Evolutionary conservation across 2,329 filamentous ascomycete genomes (phyloP).

Genomic region (Neofusicoccum sp.): DNA sequence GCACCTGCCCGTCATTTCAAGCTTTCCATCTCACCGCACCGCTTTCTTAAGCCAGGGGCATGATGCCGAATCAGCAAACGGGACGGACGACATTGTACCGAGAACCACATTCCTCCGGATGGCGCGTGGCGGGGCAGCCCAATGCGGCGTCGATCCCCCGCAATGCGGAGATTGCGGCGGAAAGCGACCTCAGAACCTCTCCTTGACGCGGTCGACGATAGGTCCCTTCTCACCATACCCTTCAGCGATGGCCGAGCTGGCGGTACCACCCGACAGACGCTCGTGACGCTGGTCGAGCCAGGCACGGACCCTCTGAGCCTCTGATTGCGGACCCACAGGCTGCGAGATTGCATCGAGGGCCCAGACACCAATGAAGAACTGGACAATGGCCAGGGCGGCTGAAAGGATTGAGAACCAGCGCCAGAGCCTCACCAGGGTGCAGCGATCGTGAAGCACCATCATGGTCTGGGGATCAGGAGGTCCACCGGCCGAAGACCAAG

Average conservation of each 20-base stretch:
- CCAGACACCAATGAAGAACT: slow-evolving; percentile 8
- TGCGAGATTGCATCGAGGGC: neutral
- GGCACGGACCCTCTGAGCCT: neutral
- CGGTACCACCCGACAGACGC: no score
- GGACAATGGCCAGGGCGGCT: neutral
- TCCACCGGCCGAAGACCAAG: no score
- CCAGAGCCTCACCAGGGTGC: neutral
- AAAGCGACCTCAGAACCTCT: neutral
- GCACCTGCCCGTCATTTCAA: neutral
- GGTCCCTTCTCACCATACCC: neutral
- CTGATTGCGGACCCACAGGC: neutral
- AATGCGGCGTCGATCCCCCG: slow-evolving; percentile 10
- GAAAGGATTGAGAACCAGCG: neutral
- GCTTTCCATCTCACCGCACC: neutral
- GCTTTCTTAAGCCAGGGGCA: slow-evolving; percentile 2
- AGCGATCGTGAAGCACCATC: neutral
- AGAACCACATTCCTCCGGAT: neutral
- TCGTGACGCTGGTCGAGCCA: neutral
- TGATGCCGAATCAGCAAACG: neutral
- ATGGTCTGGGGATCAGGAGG: neutral
- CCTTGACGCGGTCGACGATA: neutral
- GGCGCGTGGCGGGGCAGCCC: neutral
- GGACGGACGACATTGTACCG: slow-evolving; percentile 6
- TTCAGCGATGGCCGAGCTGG: no score
- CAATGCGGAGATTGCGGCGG: slow-evolving; percentile 1